These are phyloP conservation scores for Metschnikowia arizonensis DNA, from an alignment of 805 yeast species.

Conservation along the genomic window DNA sequence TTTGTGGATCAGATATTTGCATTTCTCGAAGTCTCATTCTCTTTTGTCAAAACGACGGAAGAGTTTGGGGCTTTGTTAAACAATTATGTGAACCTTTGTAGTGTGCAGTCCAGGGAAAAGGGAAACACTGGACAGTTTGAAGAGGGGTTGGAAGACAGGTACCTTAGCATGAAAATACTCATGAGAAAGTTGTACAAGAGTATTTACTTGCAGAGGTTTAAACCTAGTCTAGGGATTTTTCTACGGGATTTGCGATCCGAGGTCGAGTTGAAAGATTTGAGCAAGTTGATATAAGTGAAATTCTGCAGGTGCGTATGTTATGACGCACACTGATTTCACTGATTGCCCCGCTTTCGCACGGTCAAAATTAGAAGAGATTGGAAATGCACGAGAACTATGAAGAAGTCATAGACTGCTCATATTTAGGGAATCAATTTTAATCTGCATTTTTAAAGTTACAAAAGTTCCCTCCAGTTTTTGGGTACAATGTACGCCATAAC, in stretches of 20 bases:
- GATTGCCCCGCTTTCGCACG: slow-evolving; percentile 2
- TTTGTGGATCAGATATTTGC: slow-evolving; percentile 32
- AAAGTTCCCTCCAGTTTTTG: too few relatives aligned
- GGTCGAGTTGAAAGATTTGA: slow-evolving; percentile 46
- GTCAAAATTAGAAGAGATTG: neutral
- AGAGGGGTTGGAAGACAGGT: slow-evolving; percentile 31
- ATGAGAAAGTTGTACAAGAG: slow-evolving; percentile 37
- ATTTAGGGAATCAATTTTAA: neutral
- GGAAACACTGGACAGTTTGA: slow-evolving; percentile 18
- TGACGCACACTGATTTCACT: neutral
- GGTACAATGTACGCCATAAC: neutral
- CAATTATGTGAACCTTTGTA: slow-evolving; percentile 27
- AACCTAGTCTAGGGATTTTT: slow-evolving; percentile 38
- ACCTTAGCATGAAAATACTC: slow-evolving; percentile 32
- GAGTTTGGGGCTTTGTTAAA: slow-evolving; percentile 29
- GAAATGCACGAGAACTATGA: neutral
- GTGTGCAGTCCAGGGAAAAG: slow-evolving; percentile 17
- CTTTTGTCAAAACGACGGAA: slow-evolving; percentile 33
- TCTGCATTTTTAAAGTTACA: neutral
- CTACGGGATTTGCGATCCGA: slow-evolving; percentile 53
- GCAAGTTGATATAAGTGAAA: slow-evolving; percentile 25
- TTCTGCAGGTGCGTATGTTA: neutral
- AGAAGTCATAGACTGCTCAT: neutral
- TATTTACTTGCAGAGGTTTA: slow-evolving; percentile 42
- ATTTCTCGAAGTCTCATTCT: slow-evolving; percentile 28